phyloP scores from a whole-genome alignment of 2,329 filamentous ascomycete species.

The Talaromyces sp. region DNA sequence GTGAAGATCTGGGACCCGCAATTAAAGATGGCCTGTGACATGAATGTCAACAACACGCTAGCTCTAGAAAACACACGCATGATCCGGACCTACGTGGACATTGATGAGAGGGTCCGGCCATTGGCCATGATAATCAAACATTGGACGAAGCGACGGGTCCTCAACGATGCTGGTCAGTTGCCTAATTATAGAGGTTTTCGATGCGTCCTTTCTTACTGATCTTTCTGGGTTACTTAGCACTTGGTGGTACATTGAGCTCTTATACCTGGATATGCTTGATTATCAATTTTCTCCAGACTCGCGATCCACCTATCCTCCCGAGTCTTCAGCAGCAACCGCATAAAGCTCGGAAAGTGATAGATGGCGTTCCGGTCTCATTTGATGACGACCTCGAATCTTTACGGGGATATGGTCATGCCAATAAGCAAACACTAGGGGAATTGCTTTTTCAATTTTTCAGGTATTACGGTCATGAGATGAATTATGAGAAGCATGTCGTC shows the following conservation, averaged over 20 bases:
- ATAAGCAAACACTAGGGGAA: slow-evolving; percentile 76
- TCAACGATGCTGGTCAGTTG: slow-evolving; percentile 89
- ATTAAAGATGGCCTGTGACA: slow-evolving; percentile 82
- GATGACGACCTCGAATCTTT: slow-evolving; percentile 79
- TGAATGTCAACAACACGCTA: slow-evolving; percentile 97
- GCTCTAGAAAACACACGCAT: slow-evolving; percentile 95
- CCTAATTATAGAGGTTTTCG: not conserved
- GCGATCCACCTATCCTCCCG: slow-evolving; percentile 78
- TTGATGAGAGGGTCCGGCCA: slow-evolving; percentile 84
- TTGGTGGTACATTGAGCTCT: slow-evolving; percentile 90
- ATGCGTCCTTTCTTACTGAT: not conserved
- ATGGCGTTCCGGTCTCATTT: slow-evolving; percentile 71
- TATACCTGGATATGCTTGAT: slow-evolving; percentile 99
- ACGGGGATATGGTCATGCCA: slow-evolving; percentile 69
- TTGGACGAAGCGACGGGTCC: slow-evolving; percentile 87
- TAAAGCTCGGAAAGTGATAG: slow-evolving; percentile 57
- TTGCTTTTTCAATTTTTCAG: slow-evolving; percentile 95
- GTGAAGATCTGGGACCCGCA: slow-evolving; percentile 99
- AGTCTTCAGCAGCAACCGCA: slow-evolving; percentile 73
- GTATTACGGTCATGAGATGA: slow-evolving; percentile 88
- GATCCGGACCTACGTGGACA: slow-evolving; percentile 94
- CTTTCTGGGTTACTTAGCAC: slow-evolving; percentile 54
- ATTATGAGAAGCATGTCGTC: slow-evolving; percentile 79
- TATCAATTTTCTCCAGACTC: slow-evolving; percentile 88
- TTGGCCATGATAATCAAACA: slow-evolving; percentile 97